phyloP scores from a whole-genome alignment of 2,329 filamentous ascomycete genomes.

The Epicoccum nigrum region DNA sequence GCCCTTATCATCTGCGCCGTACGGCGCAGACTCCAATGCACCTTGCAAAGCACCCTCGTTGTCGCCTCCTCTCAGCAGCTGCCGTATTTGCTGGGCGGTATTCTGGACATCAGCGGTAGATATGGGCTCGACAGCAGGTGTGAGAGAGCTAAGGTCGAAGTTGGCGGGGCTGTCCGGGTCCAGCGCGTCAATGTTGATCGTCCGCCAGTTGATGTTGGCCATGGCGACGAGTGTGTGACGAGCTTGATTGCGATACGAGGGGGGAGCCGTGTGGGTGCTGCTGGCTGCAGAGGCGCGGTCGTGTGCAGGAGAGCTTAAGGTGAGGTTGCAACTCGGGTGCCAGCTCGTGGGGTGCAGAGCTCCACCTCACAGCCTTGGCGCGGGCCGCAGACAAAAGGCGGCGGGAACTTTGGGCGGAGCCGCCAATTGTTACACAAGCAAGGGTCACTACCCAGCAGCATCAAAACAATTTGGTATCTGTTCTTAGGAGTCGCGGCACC shows the following conservation, averaged over 20 bases:
- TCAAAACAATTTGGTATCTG: conserved; percentile 34
- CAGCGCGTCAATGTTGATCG: conserved; percentile 91
- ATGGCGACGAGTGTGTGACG: conserved; percentile 38
- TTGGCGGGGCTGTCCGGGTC: conserved; percentile 89
- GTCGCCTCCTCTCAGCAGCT: conserved; percentile 86
- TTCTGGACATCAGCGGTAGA: conserved; percentile 79
- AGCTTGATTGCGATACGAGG: conserved; percentile 7
- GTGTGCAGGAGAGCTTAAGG: conserved; percentile 26
- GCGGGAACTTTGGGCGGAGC: conserved; percentile 25
- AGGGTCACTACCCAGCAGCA: conserved; percentile 35
- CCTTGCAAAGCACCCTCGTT: conserved; percentile 83
- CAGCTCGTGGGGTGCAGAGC: conserved; percentile 37
- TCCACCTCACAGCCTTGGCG: conserved; percentile 35
- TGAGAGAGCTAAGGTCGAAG: conserved; percentile 86
- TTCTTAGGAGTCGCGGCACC: conserved; percentile 17
- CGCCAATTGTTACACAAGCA: conserved; percentile 41
- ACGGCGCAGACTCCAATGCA: conserved; percentile 85
- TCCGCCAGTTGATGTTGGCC: conserved; percentile 71
- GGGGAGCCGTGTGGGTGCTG: conserved; percentile 8
- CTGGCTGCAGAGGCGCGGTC: conserved; percentile 21
- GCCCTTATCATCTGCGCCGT: conserved; percentile 59
- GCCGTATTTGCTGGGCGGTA: conserved; percentile 80
- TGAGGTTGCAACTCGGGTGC: conserved; percentile 32
- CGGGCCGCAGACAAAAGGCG: conserved; percentile 31
- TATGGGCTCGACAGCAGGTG: conserved; percentile 75